phyloP scores from a whole-genome alignment of 768 basidiomycete genomes.

The Suillus weaverae region DNA sequence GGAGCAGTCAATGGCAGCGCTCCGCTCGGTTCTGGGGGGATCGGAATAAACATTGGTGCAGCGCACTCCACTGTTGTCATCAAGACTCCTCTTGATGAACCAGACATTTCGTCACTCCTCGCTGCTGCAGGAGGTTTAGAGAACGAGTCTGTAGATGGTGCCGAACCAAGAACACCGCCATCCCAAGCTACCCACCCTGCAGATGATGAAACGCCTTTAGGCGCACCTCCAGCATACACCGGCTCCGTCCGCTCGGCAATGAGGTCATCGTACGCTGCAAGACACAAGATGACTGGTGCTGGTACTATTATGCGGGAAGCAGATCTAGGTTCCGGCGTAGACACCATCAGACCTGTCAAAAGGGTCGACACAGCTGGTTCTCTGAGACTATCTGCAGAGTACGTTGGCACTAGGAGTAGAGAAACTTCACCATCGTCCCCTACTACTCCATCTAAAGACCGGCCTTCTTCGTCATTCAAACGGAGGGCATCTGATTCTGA shows the following conservation, averaged over 20 bases:
- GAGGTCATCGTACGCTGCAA: slow-evolving; percentile 78
- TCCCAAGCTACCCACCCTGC: slow-evolving; percentile 20
- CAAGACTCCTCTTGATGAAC: slow-evolving; percentile 42
- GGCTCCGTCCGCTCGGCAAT: slow-evolving; percentile 63
- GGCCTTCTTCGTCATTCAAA: slow-evolving; percentile 39
- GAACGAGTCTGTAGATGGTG: slow-evolving; percentile 42
- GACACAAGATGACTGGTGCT: slow-evolving; percentile 56
- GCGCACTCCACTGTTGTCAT: slow-evolving; percentile 76
- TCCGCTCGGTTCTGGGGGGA: slow-evolving; percentile 35
- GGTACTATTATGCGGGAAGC: slow-evolving; percentile 80
- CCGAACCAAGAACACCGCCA: slow-evolving; percentile 36
- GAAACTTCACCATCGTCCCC: slow-evolving; percentile 46
- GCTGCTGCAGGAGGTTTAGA: slow-evolving; percentile 35
- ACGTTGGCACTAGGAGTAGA: slow-evolving; percentile 65
- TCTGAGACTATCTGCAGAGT: slow-evolving; percentile 74
- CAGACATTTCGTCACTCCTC: slow-evolving; percentile 42
- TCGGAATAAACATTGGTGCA: slow-evolving; percentile 54
- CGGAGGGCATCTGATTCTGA: slow-evolving; percentile 54
- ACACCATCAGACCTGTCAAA: slow-evolving; percentile 92
- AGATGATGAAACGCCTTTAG: slow-evolving; percentile 40
- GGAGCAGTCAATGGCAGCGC: slow-evolving; percentile 69
- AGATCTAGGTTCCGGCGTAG: slow-evolving; percentile 84
- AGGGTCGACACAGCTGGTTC: slow-evolving; percentile 83
- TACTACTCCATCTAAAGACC: slow-evolving; percentile 42
- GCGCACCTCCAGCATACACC: slow-evolving; percentile 72